Percentiles rank a stretch among this genome's conserved stretches.
phyloP scores from a whole-genome alignment of 2,329 filamentous ascomycete genomes.

The Aspergillus pseudoviridinutans region DNA sequence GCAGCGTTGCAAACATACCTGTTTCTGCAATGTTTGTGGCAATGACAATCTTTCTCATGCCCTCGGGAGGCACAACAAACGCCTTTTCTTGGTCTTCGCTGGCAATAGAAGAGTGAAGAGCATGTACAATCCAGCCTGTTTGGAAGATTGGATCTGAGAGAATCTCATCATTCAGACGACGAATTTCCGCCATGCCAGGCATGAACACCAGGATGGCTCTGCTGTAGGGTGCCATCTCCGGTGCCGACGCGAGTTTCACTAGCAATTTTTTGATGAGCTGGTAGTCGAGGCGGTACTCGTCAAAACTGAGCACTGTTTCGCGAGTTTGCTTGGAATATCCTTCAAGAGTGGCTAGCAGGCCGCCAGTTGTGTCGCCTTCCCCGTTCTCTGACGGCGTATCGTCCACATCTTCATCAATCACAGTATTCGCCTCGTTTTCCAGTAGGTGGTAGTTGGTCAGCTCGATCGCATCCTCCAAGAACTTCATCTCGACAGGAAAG shows the following conservation, averaged over 20 bases:
- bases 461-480: constrained; percentile 89
- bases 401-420: constrained; percentile 45
- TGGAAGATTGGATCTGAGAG: constrained; percentile 71
- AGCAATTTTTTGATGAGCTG: constrained; percentile 79
- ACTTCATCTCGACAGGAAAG: constrained; percentile 84
- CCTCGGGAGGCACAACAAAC: constrained; percentile 77
- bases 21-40: constrained; percentile 98
- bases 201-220: constrained; percentile 92
- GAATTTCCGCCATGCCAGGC: constrained; percentile 89
- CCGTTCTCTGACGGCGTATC: constrained; percentile 45
- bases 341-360: constrained; percentile 62
- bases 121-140: constrained; percentile 77
- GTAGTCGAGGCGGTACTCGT: constrained; percentile 90
- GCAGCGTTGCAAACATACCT: constrained; percentile 45
- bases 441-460: constrained; percentile 71
- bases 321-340: constrained; percentile 74
- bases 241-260: constrained; percentile 66
- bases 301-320: constrained; percentile 69
- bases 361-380: constrained; percentile 50
- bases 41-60: constrained; percentile 86
- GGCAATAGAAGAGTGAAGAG: constrained; percentile 89
- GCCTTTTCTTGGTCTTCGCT: constrained; percentile 95
- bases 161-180: constrained; percentile 81
- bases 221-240: constrained; percentile 67
- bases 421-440: constrained; percentile 48